phyloP scores from a whole-genome alignment of 495 filamentous ascomycete species.

The Tirmania nivea region DNA sequence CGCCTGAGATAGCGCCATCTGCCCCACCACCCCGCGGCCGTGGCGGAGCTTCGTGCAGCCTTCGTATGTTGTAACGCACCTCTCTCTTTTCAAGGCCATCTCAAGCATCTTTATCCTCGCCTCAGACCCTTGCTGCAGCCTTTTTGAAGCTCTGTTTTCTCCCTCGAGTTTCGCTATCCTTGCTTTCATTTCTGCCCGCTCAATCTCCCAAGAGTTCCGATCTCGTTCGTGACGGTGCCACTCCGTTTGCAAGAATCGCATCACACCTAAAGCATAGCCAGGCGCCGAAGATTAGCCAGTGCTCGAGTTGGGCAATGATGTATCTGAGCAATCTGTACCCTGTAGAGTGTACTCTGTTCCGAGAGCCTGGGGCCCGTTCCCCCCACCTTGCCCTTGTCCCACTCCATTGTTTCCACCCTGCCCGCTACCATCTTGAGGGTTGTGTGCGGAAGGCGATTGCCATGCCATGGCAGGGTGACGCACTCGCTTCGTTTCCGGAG shows the following conservation, averaged over 20 bases:
- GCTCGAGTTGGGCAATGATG: too few species aligned
- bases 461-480: conserved; percentile 11
- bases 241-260: conserved; percentile 98
- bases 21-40: neutral
- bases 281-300: too few species aligned
- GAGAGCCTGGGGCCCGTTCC: too few species aligned
- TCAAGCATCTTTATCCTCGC: conserved; percentile 85
- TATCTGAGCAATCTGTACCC: conserved; percentile 29
- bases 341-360: conserved; percentile 90
- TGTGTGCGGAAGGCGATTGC: conserved; percentile 18
- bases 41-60: neutral
- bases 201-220: conserved; percentile 96
- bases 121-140: conserved; percentile 63
- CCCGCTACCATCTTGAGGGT: conserved; percentile 9
- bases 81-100: conserved; percentile 60
- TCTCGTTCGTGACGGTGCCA: conserved; percentile 98
- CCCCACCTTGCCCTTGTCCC: too few species aligned
- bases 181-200: conserved; percentile 96
- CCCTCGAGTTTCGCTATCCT: conserved; percentile 92
- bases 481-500: neutral
- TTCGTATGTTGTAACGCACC: neutral
- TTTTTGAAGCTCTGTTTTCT: conserved; percentile 61
- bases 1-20: too few species aligned
- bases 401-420: conserved; percentile 4
- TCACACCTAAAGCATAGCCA: conserved; percentile 44